These are phyloP conservation scores for Chaetomium tenue DNA, from an alignment of 495 filamentous ascomycete species.

Conservation along the genomic window DNA sequence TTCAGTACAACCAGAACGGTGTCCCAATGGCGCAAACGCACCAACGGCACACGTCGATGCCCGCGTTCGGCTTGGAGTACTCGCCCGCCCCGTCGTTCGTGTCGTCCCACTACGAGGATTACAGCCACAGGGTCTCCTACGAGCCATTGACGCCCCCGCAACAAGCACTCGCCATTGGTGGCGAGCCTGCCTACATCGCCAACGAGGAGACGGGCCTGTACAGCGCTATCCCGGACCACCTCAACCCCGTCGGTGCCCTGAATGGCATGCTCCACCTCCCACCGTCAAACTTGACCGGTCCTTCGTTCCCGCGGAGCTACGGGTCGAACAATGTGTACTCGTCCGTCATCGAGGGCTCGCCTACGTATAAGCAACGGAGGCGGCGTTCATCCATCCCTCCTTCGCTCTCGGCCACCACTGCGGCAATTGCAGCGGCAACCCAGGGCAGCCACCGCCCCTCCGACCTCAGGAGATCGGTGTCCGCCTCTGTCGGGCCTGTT, in stretches of 20 bases:
- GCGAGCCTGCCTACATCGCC: slow-evolving; percentile 93
- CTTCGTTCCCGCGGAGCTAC: slow-evolving; percentile 73
- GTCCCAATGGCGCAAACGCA: slow-evolving; percentile 77
- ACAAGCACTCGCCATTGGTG: slow-evolving; percentile 69
- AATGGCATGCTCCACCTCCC: slow-evolving; percentile 89
- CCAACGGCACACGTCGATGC: slow-evolving; percentile 94
- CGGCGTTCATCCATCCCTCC: slow-evolving; percentile 89
- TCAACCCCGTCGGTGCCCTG: slow-evolving; percentile 56
- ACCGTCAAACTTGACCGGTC: slow-evolving; percentile 75
- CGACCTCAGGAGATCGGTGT: slow-evolving; percentile 87
- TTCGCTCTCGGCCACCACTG: slow-evolving; percentile 61
- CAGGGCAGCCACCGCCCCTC: slow-evolving; percentile 68
- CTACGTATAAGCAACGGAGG: slow-evolving; percentile 95
- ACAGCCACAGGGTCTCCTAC: slow-evolving; percentile 95
- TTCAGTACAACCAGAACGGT: slow-evolving; percentile 89
- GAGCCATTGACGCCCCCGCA: slow-evolving; percentile 96
- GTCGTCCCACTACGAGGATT: slow-evolving; percentile 94
- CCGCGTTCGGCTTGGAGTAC: slow-evolving; percentile 89
- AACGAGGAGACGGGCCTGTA: slow-evolving; percentile 97
- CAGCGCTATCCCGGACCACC: slow-evolving; percentile 84
- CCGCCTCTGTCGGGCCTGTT: slow-evolving; percentile 80
- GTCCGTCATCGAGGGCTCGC: slow-evolving; percentile 93
- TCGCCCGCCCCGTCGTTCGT: slow-evolving; percentile 97
- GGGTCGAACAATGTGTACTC: slow-evolving; percentile 81
- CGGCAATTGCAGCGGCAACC: slow-evolving; percentile 55